phyloP scores from a whole-genome alignment of 306 rosid species.

The Cercis canadensis region DNA sequence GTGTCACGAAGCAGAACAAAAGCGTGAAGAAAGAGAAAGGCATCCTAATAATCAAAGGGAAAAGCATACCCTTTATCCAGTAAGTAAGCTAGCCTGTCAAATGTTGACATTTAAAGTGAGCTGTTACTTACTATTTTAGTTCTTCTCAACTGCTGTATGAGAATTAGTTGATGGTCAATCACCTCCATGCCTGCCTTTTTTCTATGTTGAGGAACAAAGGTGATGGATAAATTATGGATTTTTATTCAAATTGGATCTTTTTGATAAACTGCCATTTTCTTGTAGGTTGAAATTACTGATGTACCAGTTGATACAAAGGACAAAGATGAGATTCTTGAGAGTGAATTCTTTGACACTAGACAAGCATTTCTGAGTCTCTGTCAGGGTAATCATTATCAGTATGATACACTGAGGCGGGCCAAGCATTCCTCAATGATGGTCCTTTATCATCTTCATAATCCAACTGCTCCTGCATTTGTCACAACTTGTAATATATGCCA shows the following conservation, averaged over 20 bases:
- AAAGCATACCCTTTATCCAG: conserved; percentile 73
- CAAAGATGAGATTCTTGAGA: conserved; percentile 95
- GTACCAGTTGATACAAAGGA: conserved; percentile 88
- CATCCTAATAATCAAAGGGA: conserved; percentile 92
- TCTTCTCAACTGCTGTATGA: conserved; percentile 5
- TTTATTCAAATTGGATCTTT: neutral
- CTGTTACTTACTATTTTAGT: conserved; percentile 13
- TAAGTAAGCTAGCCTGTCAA: conserved; percentile 47
- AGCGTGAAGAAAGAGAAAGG: conserved; percentile 88
- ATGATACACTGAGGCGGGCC: conserved; percentile 95
- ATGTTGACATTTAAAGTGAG: conserved; percentile 26
- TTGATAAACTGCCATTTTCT: conserved; percentile 14
- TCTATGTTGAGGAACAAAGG: conserved; percentile 6
- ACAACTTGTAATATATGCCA: conserved; percentile 75
- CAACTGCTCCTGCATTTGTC: conserved; percentile 97
- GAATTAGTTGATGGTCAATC: conserved; percentile 19
- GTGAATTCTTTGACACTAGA: conserved; percentile 99
- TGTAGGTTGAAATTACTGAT: conserved; percentile 78
- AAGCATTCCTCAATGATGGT: conserved; percentile 99
- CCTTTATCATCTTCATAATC: conserved; percentile 98
- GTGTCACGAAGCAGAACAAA: conserved; percentile 85
- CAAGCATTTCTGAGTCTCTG: conserved; percentile 98
- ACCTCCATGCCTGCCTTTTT: conserved; percentile 1
- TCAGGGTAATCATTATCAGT: conserved; percentile 98
- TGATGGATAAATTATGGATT: conserved; percentile 19